A percentile compares a stretch with the other conserved stretches of the same genome.
Evolutionary conservation across 371 early-diverging fungal species (phyloP).

Genomic region (Phascolomyces articulosus): DNA sequence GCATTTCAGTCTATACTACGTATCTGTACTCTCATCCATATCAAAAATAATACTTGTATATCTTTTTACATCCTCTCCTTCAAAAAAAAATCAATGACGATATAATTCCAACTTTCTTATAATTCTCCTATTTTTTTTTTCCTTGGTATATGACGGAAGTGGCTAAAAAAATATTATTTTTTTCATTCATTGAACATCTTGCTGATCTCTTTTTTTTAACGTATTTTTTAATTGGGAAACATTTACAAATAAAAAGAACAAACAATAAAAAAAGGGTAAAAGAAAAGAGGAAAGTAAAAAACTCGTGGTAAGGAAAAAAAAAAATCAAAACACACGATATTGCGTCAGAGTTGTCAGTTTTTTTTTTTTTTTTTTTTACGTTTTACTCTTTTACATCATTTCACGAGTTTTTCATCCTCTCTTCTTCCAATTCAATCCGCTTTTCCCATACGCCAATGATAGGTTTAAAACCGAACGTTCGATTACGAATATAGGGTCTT

Average conservation of each 20-base stretch:
- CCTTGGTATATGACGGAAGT: slow-evolving; percentile 9
- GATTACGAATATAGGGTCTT: slow-evolving; percentile 16
- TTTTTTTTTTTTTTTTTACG: neutral
- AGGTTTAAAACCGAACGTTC: slow-evolving; percentile 23
- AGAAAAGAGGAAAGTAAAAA: neutral
- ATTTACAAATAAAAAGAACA: neutral
- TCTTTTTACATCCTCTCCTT: no score
- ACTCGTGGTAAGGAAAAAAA: neutral
- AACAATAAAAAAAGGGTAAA: neutral
- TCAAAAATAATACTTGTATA: no score
- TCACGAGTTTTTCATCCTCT: slow-evolving; percentile 1
- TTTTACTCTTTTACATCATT: neutral
- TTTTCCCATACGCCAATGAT: slow-evolving; percentile 22
- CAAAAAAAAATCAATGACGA: no score
- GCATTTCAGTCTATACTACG: no score
- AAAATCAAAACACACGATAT: neutral
- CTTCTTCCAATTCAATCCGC: slow-evolving; percentile 12
- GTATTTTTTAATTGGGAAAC: neutral
- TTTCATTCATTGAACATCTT: slow-evolving; percentile 3
- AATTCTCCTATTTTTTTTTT: no score
- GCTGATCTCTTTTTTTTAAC: neutral
- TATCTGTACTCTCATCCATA: no score
- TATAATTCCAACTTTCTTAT: no score
- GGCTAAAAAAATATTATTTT: slow-evolving; percentile 7
- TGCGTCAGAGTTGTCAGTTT: neutral